A percentile compares a stretch with the other conserved stretches of the same genome.
Evolutionary conservation across 2,329 filamentous ascomycete genomes (phyloP).

Genomic region (Niveomyces coronatus): DNA sequence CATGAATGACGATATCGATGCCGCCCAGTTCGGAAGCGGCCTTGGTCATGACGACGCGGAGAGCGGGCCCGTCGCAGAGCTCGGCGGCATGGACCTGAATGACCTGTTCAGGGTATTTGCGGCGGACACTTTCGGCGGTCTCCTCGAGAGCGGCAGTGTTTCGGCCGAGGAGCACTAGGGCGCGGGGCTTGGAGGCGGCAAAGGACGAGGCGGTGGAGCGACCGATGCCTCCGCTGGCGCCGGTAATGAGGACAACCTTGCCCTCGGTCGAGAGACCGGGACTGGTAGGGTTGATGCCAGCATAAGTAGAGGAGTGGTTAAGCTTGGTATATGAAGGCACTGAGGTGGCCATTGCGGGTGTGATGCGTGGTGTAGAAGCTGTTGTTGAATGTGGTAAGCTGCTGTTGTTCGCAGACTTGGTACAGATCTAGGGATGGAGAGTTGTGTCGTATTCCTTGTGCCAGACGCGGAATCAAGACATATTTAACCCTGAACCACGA

Average conservation of each 20-base stretch:
- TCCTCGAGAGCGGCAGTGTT: neutral
- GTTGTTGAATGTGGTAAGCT: too few relatives aligned
- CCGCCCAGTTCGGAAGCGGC: neutral
- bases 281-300: neutral
- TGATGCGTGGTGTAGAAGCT: too few relatives aligned
- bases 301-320: neutral
- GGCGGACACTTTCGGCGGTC: neutral
- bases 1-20: neutral
- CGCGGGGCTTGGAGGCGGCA: neutral
- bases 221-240: neutral
- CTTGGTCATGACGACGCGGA: neutral
- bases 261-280: neutral
- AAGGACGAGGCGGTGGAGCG: neutral
- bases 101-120: neutral
- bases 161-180: neutral
- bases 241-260: slow-evolving; percentile 1
- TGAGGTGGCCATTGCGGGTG: neutral
- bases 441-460: too few relatives aligned
- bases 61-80: neutral
- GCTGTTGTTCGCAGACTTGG: too few relatives aligned
- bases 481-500: too few relatives aligned
- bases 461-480: too few relatives aligned
- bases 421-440: too few relatives aligned
- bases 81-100: neutral
- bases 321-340: neutral